Percentiles rank a stretch among this genome's conserved stretches.
phyloP scores from a whole-genome alignment of 805 yeast species.

The Ogataea minuta region DNA sequence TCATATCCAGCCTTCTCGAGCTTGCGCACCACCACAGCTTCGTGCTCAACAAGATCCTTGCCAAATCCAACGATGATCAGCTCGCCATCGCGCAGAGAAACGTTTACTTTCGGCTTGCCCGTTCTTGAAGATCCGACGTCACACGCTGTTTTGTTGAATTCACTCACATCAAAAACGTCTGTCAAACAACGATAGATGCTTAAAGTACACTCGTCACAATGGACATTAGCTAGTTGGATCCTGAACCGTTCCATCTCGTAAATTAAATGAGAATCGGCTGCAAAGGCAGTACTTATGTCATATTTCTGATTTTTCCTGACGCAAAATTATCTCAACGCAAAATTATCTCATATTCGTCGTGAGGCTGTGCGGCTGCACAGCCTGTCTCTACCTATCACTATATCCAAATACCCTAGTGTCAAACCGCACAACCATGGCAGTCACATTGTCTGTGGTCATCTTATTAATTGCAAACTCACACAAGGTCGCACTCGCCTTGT shows the following conservation, averaged over 20 bases:
- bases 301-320: background rate
- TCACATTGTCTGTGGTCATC: conserved; percentile 85
- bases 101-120: conserved; percentile 20
- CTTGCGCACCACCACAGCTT: conserved; percentile 28
- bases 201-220: conserved; percentile 52
- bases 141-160: conserved; percentile 15
- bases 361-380: conserved; percentile 7
- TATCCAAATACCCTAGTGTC: conserved; percentile 43
- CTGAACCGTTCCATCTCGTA: conserved; percentile 25
- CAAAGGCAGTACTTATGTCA: background rate
- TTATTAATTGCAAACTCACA: conserved; percentile 73
- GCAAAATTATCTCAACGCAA: conserved; percentile 8
- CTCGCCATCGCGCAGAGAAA: conserved; percentile 27
- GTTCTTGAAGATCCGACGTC: conserved; percentile 3
- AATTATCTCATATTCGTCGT: conserved; percentile 7
- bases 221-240: conserved; percentile 44
- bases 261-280: background rate
- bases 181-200: conserved; percentile 35
- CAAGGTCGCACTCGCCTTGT: conserved; percentile 62
- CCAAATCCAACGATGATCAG: conserved; percentile 30
- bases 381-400: conserved; percentile 2
- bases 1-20: conserved; percentile 40
- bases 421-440: conserved; percentile 81
- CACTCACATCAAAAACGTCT: conserved; percentile 19
- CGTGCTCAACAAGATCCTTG: conserved; percentile 18